These are phyloP conservation scores for Solanum corneliomulleri DNA, from an alignment of 257 asterid species.

Conservation along the genomic window DNA sequence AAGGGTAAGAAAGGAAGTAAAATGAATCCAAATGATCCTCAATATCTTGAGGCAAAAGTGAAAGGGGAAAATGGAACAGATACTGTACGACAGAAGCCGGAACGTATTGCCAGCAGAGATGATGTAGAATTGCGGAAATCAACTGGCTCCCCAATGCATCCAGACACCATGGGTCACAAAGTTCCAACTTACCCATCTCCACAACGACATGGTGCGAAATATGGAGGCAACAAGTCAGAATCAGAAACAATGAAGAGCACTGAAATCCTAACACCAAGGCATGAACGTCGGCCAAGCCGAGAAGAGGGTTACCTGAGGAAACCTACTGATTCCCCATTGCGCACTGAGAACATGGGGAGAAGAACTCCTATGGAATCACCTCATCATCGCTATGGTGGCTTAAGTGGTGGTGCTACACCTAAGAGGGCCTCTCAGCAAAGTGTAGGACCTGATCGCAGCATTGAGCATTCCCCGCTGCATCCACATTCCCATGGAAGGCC, in stretches of 20 bases:
- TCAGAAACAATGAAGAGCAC: conserved; percentile 24
- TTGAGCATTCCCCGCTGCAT: conserved; percentile 67
- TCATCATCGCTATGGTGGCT: conserved; percentile 36
- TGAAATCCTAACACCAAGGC: conserved; percentile 29
- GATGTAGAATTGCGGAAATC: conserved; percentile 29
- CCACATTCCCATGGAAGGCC: conserved; percentile 42
- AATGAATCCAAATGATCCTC: conserved; percentile 35
- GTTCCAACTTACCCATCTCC: conserved; percentile 20
- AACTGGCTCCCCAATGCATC: conserved; percentile 24
- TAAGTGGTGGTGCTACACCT: conserved; percentile 53
- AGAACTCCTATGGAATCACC: conserved; percentile 48
- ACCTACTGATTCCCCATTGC: conserved; percentile 41
- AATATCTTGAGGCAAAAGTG: conserved; percentile 15
- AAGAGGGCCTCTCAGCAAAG: conserved; percentile 40
- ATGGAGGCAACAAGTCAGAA: conserved; percentile 23
- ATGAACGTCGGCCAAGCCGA: conserved; percentile 30
- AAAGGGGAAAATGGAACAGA: conserved; percentile 28
- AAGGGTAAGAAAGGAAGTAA: conserved; percentile 37
- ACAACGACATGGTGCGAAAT: conserved; percentile 13
- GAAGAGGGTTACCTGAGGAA: conserved; percentile 51
- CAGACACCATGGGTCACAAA: conserved; percentile 16
- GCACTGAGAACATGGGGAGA: conserved; percentile 25
- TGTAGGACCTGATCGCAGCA: conserved; percentile 54
- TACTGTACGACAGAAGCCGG: conserved; percentile 22
- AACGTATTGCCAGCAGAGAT: conserved; percentile 17